Base-by-base conservation (phyloP, 306 rosid genomes). In the Bauhinia variegata region DNA sequence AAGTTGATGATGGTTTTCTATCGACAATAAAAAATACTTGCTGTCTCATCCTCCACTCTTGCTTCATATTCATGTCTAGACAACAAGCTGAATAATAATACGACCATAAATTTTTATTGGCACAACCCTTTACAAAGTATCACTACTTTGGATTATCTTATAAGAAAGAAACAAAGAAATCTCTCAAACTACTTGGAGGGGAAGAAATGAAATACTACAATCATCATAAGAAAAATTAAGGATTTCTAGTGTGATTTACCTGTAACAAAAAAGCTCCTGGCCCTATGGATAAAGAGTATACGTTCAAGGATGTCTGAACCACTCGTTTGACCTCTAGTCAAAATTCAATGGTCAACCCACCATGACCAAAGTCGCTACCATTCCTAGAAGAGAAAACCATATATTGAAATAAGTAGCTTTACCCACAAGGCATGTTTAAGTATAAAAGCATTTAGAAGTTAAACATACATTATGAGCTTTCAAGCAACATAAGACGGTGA, bases 241-340 rank as follows among this genome's bases (percentile, higher is more conserved):
- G n/a, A n/a, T n/a, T n/a, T n/a, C n/a, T n/a, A n/a, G n/a, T n/a
- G n/a, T n/a, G 75, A 58, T 61, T 80, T 81, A 88, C 96, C 87
- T 78, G 76, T 51, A 73, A 72, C 50, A 72, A 59, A 54, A n/a
- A 36, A 61, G 32, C 32, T 71, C 77, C 59, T 75, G 36, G 54
- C 54, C 69, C 67, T 46, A 70, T 31, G 60, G 62, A 59, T 55
- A 60, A n/a, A 70, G 64, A 66, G 60, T 67, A 53, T 56, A 73
- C 70, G 86, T 52, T 69, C 59, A 79, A 60, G 61, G 59, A 75
- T 62, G 63, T 65, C 31, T 60, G 67, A 76, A 59, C 49, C 63
- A 54, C 48, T 73, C 55, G 30, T 63, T 31, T 41, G 54, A 39
- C 46, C 68, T 56, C 77, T 58, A 39, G 37, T 69, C 65, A 62